Base-by-base conservation (phyloP, 2,329 filamentous ascomycete genomes). In the Coniochaeta prunicola region DNA sequence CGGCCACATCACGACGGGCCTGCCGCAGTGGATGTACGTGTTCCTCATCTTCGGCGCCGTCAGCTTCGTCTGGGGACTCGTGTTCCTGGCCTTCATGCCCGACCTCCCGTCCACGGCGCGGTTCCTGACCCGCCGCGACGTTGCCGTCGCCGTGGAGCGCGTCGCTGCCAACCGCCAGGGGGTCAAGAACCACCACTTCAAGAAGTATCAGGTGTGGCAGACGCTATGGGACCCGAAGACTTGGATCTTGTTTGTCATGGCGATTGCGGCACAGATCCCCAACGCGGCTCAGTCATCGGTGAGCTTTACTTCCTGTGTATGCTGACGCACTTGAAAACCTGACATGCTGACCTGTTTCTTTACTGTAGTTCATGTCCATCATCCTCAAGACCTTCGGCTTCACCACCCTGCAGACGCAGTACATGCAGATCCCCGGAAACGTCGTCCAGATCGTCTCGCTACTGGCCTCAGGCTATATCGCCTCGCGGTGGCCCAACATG, bases 91-190 rank as follows among this genome's bases (percentile, higher is more conserved):
- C 62, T 67, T 83, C 42, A 74, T 90, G 1, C 82, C 87, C 0
- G 84, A 90, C 66, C 75, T 80, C 2, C 85, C 85, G 0, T 78
- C 84, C 21, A 85, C 81, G 0, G 84, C 86, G 2, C 81, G 80
- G 59, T 88, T 85, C 65, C 76, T 91, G 38, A 79, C 71, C 3
- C 67, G 73, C 0, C 77, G 81, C 53, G 85, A 90, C 66, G 80
- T 79, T 54, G 72, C 72, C 2, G 76, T 85, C n/a, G 81, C 81
- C 4, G 74, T 83, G 12, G 77, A 79, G 55, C 76, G 82, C 30
- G 78, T 84, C 0, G 73, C 78, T 0, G 69, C 68, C 4, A 83
- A 84, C 61, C 69, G 75, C 5, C 75, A 80, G 59, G 81, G 81
- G 0, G 76, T 83, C 55, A 82, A 82, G 65, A 83, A 81, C 59